Conservation (phyloP, 257 asterid genomes). For the Rauvolfia tetraphylla region DNA sequence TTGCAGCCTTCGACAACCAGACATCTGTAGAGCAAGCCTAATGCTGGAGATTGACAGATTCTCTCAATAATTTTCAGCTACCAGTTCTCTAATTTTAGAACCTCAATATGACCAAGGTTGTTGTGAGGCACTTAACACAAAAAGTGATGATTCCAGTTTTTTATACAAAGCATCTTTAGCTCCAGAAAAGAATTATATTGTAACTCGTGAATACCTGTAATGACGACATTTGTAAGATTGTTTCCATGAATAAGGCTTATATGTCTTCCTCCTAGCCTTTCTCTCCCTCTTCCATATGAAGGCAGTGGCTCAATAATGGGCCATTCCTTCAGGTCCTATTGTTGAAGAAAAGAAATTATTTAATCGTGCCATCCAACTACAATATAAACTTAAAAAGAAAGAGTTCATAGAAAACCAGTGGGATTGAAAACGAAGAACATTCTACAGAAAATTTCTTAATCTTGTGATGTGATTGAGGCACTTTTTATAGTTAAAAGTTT, state of each 20-base stretch:
- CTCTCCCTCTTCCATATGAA: slow-evolving; percentile 96
- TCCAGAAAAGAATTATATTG: neutral
- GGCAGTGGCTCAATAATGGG: slow-evolving; percentile 80
- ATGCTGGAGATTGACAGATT: neutral
- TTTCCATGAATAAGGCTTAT: slow-evolving; percentile 93
- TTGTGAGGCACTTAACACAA: neutral
- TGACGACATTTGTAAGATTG: slow-evolving; percentile 59
- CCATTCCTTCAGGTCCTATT: slow-evolving; percentile 86
- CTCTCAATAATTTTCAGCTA: neutral
- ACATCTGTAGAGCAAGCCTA: neutral
- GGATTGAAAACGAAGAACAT: neutral
- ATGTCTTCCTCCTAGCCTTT: slow-evolving; percentile 89
- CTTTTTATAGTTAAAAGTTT: neutral
- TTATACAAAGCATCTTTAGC: neutral
- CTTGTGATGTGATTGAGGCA: neutral
- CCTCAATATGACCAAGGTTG: neutral
- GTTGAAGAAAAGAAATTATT: slow-evolving; percentile 4
- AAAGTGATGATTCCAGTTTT: neutral
- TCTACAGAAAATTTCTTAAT: no score
- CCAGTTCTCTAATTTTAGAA: neutral
- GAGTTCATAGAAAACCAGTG: neutral
- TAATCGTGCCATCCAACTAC: neutral
- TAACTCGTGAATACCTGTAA: slow-evolving; percentile 55
- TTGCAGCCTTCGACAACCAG: neutral
- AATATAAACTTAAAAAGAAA: neutral